A percentile compares a stretch with the other conserved stretches of the same genome.
Conservation (phyloP, 176 grass and related monocot species). For the Oropetium thomaeum region DNA sequence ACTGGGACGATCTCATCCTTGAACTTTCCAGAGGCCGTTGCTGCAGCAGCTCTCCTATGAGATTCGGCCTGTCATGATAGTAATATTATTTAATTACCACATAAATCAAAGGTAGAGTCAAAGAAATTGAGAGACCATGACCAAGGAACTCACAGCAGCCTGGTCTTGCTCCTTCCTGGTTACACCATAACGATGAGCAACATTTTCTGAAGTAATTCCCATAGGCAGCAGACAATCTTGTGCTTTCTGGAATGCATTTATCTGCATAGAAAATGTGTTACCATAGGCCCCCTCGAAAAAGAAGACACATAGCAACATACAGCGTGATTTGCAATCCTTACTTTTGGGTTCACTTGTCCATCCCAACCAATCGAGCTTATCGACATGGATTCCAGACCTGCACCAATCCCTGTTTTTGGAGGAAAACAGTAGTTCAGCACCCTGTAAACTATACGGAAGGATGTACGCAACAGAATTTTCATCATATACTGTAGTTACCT, state of each 20-base stretch:
- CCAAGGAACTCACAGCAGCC: constrained; percentile 72
- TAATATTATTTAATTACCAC: background rate
- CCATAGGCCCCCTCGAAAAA: background rate
- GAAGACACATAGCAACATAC: background rate
- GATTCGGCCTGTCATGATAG: constrained; percentile 60
- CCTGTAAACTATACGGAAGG: background rate
- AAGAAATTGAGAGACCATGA: background rate
- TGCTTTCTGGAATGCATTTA: constrained; percentile 70
- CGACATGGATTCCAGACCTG: constrained; percentile 90
- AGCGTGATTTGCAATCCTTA: constrained; percentile 21
- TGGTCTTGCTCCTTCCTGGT: constrained; percentile 89
- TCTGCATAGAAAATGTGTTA: constrained; percentile 46
- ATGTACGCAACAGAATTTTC: background rate
- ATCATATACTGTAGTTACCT: constrained; percentile 31
- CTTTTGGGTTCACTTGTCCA: constrained; percentile 88
- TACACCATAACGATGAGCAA: constrained; percentile 75
- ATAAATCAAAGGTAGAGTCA: background rate
- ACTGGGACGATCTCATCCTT: constrained; percentile 95
- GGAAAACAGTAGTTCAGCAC: constrained; percentile 15
- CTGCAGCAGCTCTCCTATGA: constrained; percentile 82
- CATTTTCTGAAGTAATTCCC: constrained; percentile 99
- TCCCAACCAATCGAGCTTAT: constrained; percentile 68
- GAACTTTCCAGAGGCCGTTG: constrained; percentile 89
- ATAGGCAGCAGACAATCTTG: constrained; percentile 97
- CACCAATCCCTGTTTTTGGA: constrained; percentile 72